Conservation (phyloP, 176 grass and related monocot species). For the Oryza glaberrima region DNA sequence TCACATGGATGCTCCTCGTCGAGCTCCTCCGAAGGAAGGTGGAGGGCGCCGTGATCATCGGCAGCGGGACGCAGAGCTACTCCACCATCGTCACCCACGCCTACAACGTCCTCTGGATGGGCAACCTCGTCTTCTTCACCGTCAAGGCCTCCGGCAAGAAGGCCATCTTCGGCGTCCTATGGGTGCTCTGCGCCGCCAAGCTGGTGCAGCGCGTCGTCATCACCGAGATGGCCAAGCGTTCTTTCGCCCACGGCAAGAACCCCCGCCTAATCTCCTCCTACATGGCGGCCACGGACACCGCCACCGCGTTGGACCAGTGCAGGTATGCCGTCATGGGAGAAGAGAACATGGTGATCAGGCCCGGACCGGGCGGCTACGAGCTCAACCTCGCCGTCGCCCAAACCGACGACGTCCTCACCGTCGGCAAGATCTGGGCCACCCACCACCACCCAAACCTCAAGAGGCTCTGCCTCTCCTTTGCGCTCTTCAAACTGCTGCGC, state of each 20-base stretch:
- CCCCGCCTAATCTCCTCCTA: constrained; percentile 14
- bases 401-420: not conserved
- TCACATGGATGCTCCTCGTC: constrained; percentile 14
- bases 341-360: not conserved
- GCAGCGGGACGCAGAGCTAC: no score
- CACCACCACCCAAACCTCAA: not conserved
- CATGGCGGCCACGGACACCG: not conserved
- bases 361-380: not conserved
- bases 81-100: not conserved
- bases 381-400: not conserved
- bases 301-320: not conserved
- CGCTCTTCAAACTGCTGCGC: constrained; percentile 27
- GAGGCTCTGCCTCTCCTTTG: constrained; percentile 32
- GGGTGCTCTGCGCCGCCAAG: constrained; percentile 29
- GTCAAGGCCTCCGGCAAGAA: not conserved
- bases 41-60: not conserved
- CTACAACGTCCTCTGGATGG: not conserved
- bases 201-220: constrained; percentile 21
- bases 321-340: constrained; percentile 33
- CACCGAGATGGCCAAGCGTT: constrained; percentile 17
- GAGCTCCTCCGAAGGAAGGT: constrained; percentile 36
- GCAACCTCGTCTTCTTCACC: constrained; percentile 28
- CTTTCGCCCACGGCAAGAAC: constrained; percentile 42
- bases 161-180: constrained; percentile 28
- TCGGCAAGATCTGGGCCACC: no score